These are phyloP conservation scores for Amaranthus tricolor DNA, from an alignment of 179 eudicot species.

Conservation along the genomic window DNA sequence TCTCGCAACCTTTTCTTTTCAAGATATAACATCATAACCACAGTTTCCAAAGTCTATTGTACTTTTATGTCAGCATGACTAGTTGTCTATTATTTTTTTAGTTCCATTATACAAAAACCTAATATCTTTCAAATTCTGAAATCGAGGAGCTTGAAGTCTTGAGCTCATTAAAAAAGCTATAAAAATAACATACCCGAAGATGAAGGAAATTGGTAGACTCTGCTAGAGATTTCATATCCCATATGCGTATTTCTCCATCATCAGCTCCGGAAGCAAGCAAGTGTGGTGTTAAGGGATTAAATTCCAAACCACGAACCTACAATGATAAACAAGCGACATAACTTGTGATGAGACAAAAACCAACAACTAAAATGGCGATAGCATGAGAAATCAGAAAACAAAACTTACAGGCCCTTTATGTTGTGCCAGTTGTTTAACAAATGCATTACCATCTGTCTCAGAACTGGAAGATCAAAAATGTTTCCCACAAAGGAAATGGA, in stretches of 20 bases:
- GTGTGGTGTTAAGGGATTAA: constrained; percentile 63
- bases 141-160: background rate
- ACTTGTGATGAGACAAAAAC: constrained; percentile 5
- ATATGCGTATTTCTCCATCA: constrained; percentile 94
- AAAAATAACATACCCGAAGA: constrained; percentile 53
- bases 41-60: background rate
- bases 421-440: constrained; percentile 61
- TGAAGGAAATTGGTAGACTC: constrained; percentile 80
- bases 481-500: background rate
- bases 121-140: background rate
- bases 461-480: constrained; percentile 38
- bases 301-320: constrained; percentile 95
- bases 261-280: constrained; percentile 97
- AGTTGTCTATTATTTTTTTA: background rate
- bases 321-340: constrained; percentile 8
- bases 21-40: too few species aligned
- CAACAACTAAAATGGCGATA: constrained; percentile 8
- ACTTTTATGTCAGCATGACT: background rate
- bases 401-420: constrained; percentile 90
- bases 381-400: background rate
- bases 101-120: background rate
- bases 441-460: constrained; percentile 51
- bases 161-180: background rate
- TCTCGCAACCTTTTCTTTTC: too few species aligned
- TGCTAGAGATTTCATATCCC: constrained; percentile 76